These are phyloP conservation scores for Picochlorum costavermella DNA, from an alignment of 139 green algal genomes.

Conservation along the genomic window DNA sequence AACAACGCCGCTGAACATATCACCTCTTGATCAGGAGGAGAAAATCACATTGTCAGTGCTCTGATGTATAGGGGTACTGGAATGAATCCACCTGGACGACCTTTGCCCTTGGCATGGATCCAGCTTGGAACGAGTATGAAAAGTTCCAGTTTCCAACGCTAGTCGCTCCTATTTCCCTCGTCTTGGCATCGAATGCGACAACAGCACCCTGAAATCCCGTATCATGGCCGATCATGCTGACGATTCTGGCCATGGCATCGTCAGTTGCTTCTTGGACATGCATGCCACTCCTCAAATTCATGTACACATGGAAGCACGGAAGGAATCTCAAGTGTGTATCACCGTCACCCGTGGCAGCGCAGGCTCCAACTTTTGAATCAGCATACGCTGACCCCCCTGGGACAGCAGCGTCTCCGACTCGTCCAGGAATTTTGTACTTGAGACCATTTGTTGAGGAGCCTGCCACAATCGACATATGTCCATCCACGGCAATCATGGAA, in stretches of 20 bases:
- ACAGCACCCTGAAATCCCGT: not conserved
- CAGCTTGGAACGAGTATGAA: slow-evolving; percentile 16
- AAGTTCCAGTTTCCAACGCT: slow-evolving; percentile 34
- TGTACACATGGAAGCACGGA: slow-evolving; percentile 60
- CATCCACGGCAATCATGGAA: slow-evolving; percentile 52
- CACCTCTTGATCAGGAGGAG: no score
- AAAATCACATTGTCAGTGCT: no score
- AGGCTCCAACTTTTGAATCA: slow-evolving; percentile 53
- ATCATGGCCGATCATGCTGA: not conserved
- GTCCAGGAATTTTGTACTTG: slow-evolving; percentile 48
- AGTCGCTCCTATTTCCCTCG: slow-evolving; percentile 27
- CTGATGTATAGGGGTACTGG: not conserved
- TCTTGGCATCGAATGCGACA: slow-evolving; percentile 3
- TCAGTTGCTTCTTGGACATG: slow-evolving; percentile 42
- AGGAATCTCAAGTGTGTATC: slow-evolving; percentile 71
- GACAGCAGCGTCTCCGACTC: slow-evolving; percentile 53
- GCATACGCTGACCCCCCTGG: slow-evolving; percentile 59
- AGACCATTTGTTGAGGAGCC: slow-evolving; percentile 49
- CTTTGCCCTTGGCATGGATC: not conserved
- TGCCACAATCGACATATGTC: slow-evolving; percentile 30
- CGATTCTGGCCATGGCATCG: slow-evolving; percentile 41
- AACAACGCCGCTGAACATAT: no score
- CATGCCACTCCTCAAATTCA: slow-evolving; percentile 47
- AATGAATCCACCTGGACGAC: slow-evolving; percentile 14
- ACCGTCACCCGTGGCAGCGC: slow-evolving; percentile 65